phyloP scores from a whole-genome alignment of 1,284 basidiomycete species.

The Ustilago cynodontis region DNA sequence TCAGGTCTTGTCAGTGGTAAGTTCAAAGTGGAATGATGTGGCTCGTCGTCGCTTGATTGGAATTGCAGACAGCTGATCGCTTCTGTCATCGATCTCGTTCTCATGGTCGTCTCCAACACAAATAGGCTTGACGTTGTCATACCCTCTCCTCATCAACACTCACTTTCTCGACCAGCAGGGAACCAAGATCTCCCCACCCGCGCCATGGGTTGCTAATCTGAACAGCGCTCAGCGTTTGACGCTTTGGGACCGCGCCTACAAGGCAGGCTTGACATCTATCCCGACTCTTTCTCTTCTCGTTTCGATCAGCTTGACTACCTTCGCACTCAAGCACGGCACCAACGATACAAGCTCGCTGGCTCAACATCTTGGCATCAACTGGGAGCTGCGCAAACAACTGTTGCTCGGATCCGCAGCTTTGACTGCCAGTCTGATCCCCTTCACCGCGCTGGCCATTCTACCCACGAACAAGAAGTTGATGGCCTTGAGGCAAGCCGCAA shows the following conservation, averaged over 20 bases:
- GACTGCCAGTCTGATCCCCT: conserved; percentile 21
- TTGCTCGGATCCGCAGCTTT: conserved; percentile 29
- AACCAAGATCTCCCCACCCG: conserved; percentile 26
- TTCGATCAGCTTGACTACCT: conserved; percentile 13
- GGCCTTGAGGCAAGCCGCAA: conserved; percentile 25
- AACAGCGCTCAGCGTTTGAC: conserved; percentile 38
- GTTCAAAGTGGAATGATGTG: background rate
- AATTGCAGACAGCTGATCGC: background rate
- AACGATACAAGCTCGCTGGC: conserved; percentile 11
- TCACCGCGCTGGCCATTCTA: conserved; percentile 28
- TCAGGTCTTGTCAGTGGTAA: conserved; percentile 35
- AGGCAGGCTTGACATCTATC: conserved; percentile 24
- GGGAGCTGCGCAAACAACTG: conserved; percentile 21
- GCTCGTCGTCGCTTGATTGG: background rate
- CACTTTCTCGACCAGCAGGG: conserved; percentile 40
- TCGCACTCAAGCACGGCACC: conserved; percentile 14
- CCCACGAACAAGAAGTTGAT: conserved; percentile 38
- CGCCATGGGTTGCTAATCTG: conserved; percentile 30
- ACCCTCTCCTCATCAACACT: conserved; percentile 34
- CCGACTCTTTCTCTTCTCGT: conserved; percentile 22
- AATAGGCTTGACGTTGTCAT: conserved; percentile 31
- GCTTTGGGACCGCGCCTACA: conserved; percentile 38
- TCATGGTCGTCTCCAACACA: background rate
- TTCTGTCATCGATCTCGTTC: background rate
- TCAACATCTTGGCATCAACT: conserved; percentile 19